Evolutionary conservation across 164 flowering plant genomes (phyloP).

Genomic region (Echeveria elegans): DNA sequence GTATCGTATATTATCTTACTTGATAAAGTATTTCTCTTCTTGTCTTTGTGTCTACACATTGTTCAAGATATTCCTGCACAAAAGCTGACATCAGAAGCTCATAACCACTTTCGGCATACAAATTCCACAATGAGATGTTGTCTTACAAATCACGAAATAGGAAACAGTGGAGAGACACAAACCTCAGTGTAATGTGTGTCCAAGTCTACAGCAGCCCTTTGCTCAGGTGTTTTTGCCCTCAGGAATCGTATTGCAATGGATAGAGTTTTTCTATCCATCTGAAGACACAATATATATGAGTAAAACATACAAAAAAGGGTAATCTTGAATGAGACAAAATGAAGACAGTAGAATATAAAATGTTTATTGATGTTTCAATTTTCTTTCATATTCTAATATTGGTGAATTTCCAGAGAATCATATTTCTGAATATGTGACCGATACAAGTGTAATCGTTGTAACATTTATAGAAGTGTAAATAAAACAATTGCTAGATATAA

Average conservation of each 20-base stretch:
- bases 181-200: slow-evolving; percentile 91
- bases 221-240: slow-evolving; percentile 83
- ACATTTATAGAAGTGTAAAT: too few species aligned
- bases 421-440: too few species aligned
- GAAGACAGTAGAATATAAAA: background rate
- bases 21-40: slow-evolving; percentile 67
- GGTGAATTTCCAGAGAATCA: too few species aligned
- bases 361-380: too few species aligned
- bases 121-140: background rate
- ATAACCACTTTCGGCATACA: background rate
- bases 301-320: background rate
- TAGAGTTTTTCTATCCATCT: slow-evolving; percentile 56
- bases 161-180: background rate
- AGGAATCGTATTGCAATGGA: slow-evolving; percentile 71
- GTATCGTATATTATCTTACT: slow-evolving; percentile 28
- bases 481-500: too few species aligned
- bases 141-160: background rate
- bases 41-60: slow-evolving; percentile 50
- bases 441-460: too few species aligned
- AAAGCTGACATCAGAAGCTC: background rate
- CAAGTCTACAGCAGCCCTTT: slow-evolving; percentile 91
- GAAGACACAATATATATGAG: slow-evolving; percentile 5
- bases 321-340: background rate
- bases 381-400: too few species aligned
- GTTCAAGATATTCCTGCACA: slow-evolving; percentile 89